phyloP scores from a whole-genome alignment of 2,329 filamentous ascomycete species.

The Ophiocordyceps robertsii region DNA sequence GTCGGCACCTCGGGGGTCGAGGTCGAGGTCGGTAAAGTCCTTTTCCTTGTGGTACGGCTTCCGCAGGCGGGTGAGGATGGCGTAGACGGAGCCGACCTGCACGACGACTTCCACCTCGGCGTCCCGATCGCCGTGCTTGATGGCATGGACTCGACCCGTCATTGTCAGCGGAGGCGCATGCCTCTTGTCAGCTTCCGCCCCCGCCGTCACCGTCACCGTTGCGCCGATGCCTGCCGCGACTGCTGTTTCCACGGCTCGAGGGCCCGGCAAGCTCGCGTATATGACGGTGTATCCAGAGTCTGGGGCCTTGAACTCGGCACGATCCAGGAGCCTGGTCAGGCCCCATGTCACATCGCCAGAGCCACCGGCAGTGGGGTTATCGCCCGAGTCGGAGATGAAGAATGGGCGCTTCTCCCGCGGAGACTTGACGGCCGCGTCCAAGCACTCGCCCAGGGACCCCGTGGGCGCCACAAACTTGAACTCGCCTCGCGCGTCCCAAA shows the following conservation, averaged over 20 bases:
- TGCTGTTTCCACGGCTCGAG: slow-evolving; percentile 25
- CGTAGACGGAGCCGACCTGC: slow-evolving; percentile 34
- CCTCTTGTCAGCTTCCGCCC: slow-evolving; percentile 32
- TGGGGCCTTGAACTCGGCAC: slow-evolving; percentile 26
- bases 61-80: slow-evolving; percentile 35
- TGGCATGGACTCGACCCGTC: slow-evolving; percentile 34
- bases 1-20: slow-evolving; percentile 29
- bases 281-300: slow-evolving; percentile 27
- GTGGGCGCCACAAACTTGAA: slow-evolving; percentile 40
- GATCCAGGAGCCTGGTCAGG: slow-evolving; percentile 27
- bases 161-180: slow-evolving; percentile 35
- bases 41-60: slow-evolving; percentile 40
- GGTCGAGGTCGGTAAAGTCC: slow-evolving; percentile 34
- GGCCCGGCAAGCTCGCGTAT: slow-evolving; percentile 38
- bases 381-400: slow-evolving; percentile 41
- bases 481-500: slow-evolving; percentile 31
- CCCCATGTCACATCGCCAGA: slow-evolving; percentile 41
- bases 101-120: slow-evolving; percentile 34
- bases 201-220: slow-evolving; percentile 34
- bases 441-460: slow-evolving; percentile 29
- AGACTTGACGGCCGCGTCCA: slow-evolving; percentile 27
- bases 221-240: slow-evolving; percentile 30
- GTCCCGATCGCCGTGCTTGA: slow-evolving; percentile 34
- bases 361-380: slow-evolving; percentile 41
- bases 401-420: slow-evolving; percentile 26